A percentile compares a stretch with the other conserved stretches of the same genome.
phyloP scores from a whole-genome alignment of 495 filamentous ascomycete genomes.

The Amorphotheca resinae region DNA sequence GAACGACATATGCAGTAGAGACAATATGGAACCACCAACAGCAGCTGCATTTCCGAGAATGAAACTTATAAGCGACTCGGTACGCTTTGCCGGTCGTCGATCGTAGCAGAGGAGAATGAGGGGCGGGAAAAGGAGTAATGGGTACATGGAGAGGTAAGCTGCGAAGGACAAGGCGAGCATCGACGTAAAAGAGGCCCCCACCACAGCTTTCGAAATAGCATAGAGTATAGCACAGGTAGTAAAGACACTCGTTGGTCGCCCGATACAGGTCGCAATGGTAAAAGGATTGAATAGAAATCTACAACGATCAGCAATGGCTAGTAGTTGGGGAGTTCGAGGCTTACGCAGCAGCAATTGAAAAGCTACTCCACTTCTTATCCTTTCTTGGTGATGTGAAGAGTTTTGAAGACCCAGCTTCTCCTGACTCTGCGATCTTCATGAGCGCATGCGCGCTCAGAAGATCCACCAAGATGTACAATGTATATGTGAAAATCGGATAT shows the following conservation, averaged over 20 bases:
- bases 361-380: constrained; percentile 61
- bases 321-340: constrained; percentile 5
- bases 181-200: constrained; percentile 58
- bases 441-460: constrained; percentile 75
- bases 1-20: constrained; percentile 57
- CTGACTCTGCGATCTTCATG: constrained; percentile 69
- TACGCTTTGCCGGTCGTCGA: constrained; percentile 28
- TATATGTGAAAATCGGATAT: constrained; percentile 56
- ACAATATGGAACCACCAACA: constrained; percentile 32
- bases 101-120: constrained; percentile 76
- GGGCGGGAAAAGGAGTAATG: constrained; percentile 72
- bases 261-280: constrained; percentile 83
- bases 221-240: constrained; percentile 80
- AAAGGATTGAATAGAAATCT: constrained; percentile 94
- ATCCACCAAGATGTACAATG: constrained; percentile 76
- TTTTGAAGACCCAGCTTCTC: constrained; percentile 56
- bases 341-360: constrained; percentile 70
- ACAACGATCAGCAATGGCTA: background rate
- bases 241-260: constrained; percentile 82
- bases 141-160: constrained; percentile 85
- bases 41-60: constrained; percentile 35
- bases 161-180: constrained; percentile 80
- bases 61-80: constrained; percentile 31
- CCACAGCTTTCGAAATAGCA: constrained; percentile 71
- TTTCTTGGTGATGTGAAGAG: constrained; percentile 69